Percentiles rank a stretch among this genome's conserved stretches.
These are phyloP conservation scores for Eimeria praecox DNA, from an alignment of 169 alveolate species.

Conservation along the genomic window DNA sequence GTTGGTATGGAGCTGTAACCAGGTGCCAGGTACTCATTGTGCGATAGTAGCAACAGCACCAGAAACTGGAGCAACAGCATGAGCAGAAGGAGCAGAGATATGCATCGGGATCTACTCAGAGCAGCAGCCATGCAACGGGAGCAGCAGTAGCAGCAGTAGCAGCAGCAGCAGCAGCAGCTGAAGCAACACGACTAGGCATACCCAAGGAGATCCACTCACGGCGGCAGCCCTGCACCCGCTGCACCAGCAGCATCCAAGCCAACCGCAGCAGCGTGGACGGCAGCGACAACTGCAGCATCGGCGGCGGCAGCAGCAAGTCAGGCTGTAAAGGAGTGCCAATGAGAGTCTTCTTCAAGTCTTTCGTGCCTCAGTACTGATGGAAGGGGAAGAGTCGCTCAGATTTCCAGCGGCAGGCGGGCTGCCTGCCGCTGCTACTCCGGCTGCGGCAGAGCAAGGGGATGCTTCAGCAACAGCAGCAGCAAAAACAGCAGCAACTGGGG, in stretches of 20 bases:
- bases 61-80: background rate
- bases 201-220: background rate
- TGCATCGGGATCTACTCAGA: background rate
- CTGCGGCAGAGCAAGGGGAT: background rate
- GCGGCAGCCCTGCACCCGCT: background rate
- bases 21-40: too few species aligned
- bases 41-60: background rate
- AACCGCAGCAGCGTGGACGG: background rate
- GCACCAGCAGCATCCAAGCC: background rate
- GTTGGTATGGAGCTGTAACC: background rate
- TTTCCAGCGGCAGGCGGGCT: background rate
- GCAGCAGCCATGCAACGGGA: background rate
- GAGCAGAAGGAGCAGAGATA: background rate
- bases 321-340: background rate
- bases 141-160: background rate
- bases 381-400: background rate
- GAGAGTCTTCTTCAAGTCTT: background rate
- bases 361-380: background rate
- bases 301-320: background rate
- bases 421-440: background rate
- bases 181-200: background rate
- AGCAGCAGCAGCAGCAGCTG: background rate
- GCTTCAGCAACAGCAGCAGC: background rate
- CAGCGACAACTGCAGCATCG: background rate
- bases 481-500: background rate